Evolutionary conservation across 2,329 filamentous ascomycete species (phyloP), one percentile per base, ranked within the genome.

Genomic region (Hirsutella rhossiliensis): DNA sequence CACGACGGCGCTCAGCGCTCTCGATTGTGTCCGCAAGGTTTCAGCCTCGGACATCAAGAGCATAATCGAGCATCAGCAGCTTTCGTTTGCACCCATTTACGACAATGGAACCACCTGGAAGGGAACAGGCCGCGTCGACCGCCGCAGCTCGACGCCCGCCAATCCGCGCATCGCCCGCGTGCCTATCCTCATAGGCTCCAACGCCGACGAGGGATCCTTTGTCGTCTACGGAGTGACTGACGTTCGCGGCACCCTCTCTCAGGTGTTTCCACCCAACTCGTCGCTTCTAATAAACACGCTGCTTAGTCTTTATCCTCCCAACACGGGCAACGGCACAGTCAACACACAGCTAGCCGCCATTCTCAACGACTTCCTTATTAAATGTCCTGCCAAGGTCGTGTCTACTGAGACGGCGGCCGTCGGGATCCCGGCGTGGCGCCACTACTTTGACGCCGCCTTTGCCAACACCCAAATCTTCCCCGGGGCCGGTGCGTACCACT

Each of bases 401-500:
- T 52, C 58, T 4, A 50, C 59, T 2, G 62, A 63, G 3, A 64
- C 63, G 11, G 45, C 50, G 0, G 30, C 45, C 0, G 53, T 59
- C 5, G 61, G 54, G 6, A 59, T 71, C 6, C 60, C 64, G 0
- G 57, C 63, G 8, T 74, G 67, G 65, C 58, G 62, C 20, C 71
- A 66, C 45, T 60, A 65, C 27, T 74, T 68, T 53, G 64, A 69
- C 42, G 70, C 64, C 7, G 67, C 71, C 52, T 75, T 69, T 59
- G 49, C 61, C 12, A 73, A 73, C 47, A 62, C 65, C 45, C 64
- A 43, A 53, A 68, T 50, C 58, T 63, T n/a, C 56, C 53, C 40
- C 56, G 52, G 49, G 11, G 54, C 52, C 23, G 41, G 41, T 23
- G 67, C 68, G 1, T 73, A 71, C 45, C 72, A 75, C 46, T 67